phyloP scores from a whole-genome alignment of 352 stramenopile species.

The Albugo candida region DNA sequence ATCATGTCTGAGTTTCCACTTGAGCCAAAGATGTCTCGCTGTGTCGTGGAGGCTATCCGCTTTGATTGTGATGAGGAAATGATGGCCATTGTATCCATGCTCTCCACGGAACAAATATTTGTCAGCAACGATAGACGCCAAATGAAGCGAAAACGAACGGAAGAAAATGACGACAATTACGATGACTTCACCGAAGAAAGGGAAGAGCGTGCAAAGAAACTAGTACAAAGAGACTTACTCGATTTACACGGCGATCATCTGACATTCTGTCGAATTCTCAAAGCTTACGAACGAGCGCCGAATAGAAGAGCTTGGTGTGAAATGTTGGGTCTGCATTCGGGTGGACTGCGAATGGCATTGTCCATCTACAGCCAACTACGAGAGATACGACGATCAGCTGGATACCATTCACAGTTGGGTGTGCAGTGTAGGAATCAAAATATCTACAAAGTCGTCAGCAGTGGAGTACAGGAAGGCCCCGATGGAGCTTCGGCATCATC shows the following conservation, averaged over 20 bases:
- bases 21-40: conserved; percentile 43
- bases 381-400: conserved; percentile 21
- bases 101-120: conserved; percentile 68
- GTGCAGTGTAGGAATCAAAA: conserved; percentile 36
- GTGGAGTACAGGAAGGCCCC: background rate
- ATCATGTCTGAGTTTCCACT: conserved; percentile 76
- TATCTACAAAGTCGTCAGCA: conserved; percentile 19
- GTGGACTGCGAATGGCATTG: conserved; percentile 28
- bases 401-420: conserved; percentile 47
- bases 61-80: conserved; percentile 42
- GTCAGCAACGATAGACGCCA: conserved; percentile 9
- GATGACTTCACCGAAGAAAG: conserved; percentile 13
- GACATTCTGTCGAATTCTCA: conserved; percentile 25
- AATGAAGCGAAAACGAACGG: background rate
- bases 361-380: conserved; percentile 34
- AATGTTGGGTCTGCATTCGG: conserved; percentile 19
- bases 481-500: background rate
- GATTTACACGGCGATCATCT: conserved; percentile 35
- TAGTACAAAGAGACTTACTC: conserved; percentile 22
- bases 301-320: conserved; percentile 30
- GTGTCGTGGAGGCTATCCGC: conserved; percentile 37
- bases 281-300: conserved; percentile 15
- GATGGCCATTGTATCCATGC: conserved; percentile 59
- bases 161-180: conserved; percentile 4
- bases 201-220: conserved; percentile 14